Base-by-base conservation (phyloP, 2,329 filamentous ascomycete genomes). In the Pseudogymnoascus sp. region DNA sequence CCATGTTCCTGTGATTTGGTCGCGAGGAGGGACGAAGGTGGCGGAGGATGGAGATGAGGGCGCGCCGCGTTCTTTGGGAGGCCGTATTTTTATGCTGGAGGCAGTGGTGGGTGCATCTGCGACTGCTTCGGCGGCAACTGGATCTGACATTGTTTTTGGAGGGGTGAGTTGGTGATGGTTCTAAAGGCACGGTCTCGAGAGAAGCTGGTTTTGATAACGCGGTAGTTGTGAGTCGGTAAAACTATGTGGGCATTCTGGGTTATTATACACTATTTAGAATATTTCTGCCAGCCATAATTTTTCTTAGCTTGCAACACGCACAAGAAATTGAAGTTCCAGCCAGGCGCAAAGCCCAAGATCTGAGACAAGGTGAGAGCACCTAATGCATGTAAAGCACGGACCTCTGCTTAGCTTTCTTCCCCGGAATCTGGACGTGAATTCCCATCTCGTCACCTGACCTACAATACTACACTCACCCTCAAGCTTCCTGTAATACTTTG, bases 1-100 rank as follows among this genome's bases (percentile, higher is more conserved):
- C 89, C 89, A 92, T 64, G 84, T 89, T 64, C 86, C 79, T 60
- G 79, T 75, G 52, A 91, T 82, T 80, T 83, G 89, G 63, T 80
- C 74, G 25, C 84, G 73, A 2, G 82, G 71, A 4, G 77, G 23
- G 28, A 41, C 30, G 11, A 64, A 66, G 35, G 35, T 66, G 12
- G 73, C 64, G 72, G 77, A 77, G 38, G 71, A 63, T 39, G 71
- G 64, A 39, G 65, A 62, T 2, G 68, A 55, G 16, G 28, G 28
- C 7, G 28, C 28, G 28, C 28, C 49, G 11, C 49, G 16, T 55
- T 55, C 49, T 55, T 55, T 55, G 28, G 49, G 49, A 4, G 49
- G 9, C 0, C 49, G 49, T 22, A 55, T 55, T 14, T 55, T 19
- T 28, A 55, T 33, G 28, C 28, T 55, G 16, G 49, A 33, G 5